A percentile compares a stretch with the other conserved stretches of the same genome.
Conservation (phyloP, 768 basidiomycete genomes). For the button mushroom (Agaricus bisporus) region DNA sequence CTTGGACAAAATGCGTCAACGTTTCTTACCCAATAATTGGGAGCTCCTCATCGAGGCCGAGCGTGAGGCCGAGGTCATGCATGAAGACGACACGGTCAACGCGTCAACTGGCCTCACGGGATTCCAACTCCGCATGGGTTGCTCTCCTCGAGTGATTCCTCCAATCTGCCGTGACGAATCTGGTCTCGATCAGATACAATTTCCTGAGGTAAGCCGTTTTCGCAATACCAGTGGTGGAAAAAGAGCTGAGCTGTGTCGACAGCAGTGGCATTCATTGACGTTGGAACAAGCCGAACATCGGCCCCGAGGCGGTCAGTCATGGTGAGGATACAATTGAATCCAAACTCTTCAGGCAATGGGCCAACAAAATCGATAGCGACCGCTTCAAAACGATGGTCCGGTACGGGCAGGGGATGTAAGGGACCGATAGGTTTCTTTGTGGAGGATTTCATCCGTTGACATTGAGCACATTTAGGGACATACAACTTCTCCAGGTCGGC, state of each 20-base stretch:
- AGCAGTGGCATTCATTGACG: background rate
- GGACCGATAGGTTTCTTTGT: slow-evolving; percentile 26
- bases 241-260: slow-evolving; percentile 10
- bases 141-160: too few relatives aligned
- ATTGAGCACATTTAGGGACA: slow-evolving; percentile 25
- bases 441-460: slow-evolving; percentile 30
- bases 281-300: slow-evolving; percentile 12
- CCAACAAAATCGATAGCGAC: slow-evolving; percentile 11
- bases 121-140: too few relatives aligned
- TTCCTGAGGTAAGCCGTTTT: slow-evolving; percentile 23
- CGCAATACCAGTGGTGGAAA: slow-evolving; percentile 22
- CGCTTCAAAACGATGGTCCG: background rate
- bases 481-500: slow-evolving; percentile 24
- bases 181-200: slow-evolving; percentile 27
- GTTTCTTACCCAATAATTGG: too few relatives aligned
- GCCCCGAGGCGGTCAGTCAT: slow-evolving; percentile 7
- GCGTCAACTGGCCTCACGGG: too few relatives aligned
- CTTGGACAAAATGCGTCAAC: too few relatives aligned
- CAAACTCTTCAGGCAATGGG: background rate
- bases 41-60: slow-evolving; percentile 16
- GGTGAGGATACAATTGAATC: background rate
- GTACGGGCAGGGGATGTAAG: slow-evolving; percentile 17
- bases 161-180: slow-evolving; percentile 26
- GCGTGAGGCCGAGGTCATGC: slow-evolving; percentile 20
- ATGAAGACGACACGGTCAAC: slow-evolving; percentile 17